Evolutionary conservation across 108 stramenopile species (phyloP).

Genomic region (Stephanodiscus minutulus): DNA sequence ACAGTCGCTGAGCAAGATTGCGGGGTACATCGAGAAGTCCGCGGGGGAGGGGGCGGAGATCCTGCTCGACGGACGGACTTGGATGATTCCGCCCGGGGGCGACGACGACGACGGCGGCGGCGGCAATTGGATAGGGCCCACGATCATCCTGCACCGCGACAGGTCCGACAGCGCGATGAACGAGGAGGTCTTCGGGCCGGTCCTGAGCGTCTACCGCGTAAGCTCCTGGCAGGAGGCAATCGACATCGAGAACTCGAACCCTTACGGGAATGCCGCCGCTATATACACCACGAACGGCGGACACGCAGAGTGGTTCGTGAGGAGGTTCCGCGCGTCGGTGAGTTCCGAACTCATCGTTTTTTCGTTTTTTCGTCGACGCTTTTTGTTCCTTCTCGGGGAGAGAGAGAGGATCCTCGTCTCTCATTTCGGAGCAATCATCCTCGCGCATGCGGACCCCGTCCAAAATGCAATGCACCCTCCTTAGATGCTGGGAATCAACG

Average conservation of each 20-base stretch:
- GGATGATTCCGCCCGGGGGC: conserved; percentile 58
- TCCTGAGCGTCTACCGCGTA: conserved; percentile 76
- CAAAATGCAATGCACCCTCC: neutral
- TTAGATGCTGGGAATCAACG: conserved; percentile 86
- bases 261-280: conserved; percentile 95
- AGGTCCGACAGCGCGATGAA: conserved; percentile 71
- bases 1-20: conserved; percentile 74
- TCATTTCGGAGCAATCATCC: neutral
- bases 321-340: conserved; percentile 74
- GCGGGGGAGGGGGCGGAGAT: conserved; percentile 80
- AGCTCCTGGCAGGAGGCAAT: conserved; percentile 91
- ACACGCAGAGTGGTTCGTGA: conserved; percentile 91
- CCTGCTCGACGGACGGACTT: conserved; percentile 90
- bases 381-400: too few species aligned
- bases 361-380: neutral
- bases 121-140: conserved; percentile 92
- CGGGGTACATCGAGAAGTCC: conserved; percentile 80
- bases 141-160: conserved; percentile 80
- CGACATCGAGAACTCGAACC: conserved; percentile 92
- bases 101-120: conserved; percentile 14
- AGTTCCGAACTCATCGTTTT: neutral
- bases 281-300: conserved; percentile 93
- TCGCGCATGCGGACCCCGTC: neutral
- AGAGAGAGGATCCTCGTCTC: neutral
- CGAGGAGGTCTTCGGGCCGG: conserved; percentile 97